phyloP scores from a whole-genome alignment of 805 yeast species.

The Zygosaccharomyces pseudorouxii region DNA sequence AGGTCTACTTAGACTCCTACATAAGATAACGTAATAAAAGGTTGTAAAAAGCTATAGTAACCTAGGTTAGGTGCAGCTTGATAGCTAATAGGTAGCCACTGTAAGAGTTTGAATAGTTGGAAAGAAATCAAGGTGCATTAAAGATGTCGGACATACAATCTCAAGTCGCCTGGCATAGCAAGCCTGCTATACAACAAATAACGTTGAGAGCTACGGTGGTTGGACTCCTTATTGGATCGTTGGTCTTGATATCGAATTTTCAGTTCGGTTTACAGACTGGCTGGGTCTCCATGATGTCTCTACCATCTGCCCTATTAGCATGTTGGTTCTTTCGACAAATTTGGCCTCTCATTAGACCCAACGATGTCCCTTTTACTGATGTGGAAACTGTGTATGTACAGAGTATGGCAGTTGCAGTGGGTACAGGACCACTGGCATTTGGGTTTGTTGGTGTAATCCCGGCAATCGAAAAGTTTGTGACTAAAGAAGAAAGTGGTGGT shows the following conservation, averaged over 20 bases:
- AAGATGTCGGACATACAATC: slow-evolving; percentile 4
- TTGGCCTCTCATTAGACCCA: slow-evolving; percentile 29
- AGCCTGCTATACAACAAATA: slow-evolving; percentile 56
- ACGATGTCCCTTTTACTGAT: slow-evolving; percentile 57
- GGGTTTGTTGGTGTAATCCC: slow-evolving; percentile 96
- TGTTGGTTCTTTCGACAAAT: slow-evolving; percentile 72
- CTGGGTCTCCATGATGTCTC: slow-evolving; percentile 99
- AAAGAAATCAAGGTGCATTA: background rate
- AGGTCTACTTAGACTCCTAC: background rate
- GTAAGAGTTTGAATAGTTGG: background rate
- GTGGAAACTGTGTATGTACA: slow-evolving; percentile 94
- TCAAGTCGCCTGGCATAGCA: slow-evolving; percentile 39
- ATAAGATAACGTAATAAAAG: background rate
- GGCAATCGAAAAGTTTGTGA: slow-evolving; percentile 85
- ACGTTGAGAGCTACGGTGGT: slow-evolving; percentile 69
- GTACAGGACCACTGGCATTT: slow-evolving; percentile 94
- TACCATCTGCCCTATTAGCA: slow-evolving; percentile 87
- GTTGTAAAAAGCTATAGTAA: background rate
- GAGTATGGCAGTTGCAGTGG: slow-evolving; percentile 92
- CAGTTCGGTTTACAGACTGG: slow-evolving; percentile 97
- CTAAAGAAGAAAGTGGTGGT: slow-evolving; percentile 68
- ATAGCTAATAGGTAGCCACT: background rate
- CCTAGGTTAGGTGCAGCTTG: background rate
- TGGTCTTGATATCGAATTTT: slow-evolving; percentile 83
- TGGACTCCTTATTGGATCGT: slow-evolving; percentile 80